Percentiles rank a stretch among this genome's conserved stretches.
phyloP scores from a whole-genome alignment of 1,284 basidiomycete genomes.

The Pseudozyma sp. region DNA sequence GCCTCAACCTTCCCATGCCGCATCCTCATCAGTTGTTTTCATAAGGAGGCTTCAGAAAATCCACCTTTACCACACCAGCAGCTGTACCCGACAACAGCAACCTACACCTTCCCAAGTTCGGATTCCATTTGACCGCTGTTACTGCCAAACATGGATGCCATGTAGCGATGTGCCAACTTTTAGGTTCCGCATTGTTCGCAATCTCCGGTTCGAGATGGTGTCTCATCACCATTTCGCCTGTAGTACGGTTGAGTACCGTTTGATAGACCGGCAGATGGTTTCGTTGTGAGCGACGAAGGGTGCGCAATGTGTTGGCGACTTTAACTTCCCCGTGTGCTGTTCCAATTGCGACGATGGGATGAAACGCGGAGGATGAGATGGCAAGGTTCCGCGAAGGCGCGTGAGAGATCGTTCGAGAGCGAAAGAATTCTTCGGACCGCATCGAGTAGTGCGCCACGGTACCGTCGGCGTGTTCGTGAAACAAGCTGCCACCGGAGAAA shows the following conservation, averaged over 20 bases:
- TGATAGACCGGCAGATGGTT: conserved; percentile 28
- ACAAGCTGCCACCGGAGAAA: conserved; percentile 12
- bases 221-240: conserved; percentile 13
- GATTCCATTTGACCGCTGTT: conserved; percentile 33
- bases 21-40: background rate
- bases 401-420: conserved; percentile 17
- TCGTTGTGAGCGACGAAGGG: conserved; percentile 6
- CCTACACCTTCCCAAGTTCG: conserved; percentile 21
- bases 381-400: conserved; percentile 12
- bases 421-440: conserved; percentile 27
- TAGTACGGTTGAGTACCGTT: conserved; percentile 15
- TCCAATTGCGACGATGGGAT: conserved; percentile 36
- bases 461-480: conserved; percentile 44
- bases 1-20: no score
- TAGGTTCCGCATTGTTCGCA: conserved; percentile 16
- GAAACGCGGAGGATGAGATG: conserved; percentile 3
- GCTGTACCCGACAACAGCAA: conserved; percentile 24
- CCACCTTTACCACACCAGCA: conserved; percentile 31
- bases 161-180: conserved; percentile 15
- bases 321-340: conserved; percentile 40
- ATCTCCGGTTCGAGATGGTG: conserved; percentile 15
- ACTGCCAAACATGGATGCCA: conserved; percentile 31
- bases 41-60: conserved; percentile 30
- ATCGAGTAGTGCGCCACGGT: conserved; percentile 25
- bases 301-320: conserved; percentile 20